phyloP scores from a whole-genome alignment of 257 asterid species.

The Cinchona pubescens region DNA sequence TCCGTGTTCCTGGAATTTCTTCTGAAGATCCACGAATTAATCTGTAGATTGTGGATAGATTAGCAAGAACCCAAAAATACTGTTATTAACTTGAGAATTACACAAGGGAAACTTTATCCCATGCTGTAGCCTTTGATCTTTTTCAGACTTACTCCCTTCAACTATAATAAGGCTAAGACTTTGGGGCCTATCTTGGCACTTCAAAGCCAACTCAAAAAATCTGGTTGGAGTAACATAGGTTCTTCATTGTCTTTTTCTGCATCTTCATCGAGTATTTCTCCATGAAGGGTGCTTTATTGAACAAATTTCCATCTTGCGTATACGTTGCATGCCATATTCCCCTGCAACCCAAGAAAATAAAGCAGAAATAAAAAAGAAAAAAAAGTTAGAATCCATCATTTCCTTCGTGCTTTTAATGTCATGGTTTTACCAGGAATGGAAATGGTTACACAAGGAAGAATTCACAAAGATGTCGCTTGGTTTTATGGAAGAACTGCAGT shows the following conservation, averaged over 20 bases:
- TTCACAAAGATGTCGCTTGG: slow-evolving; percentile 58
- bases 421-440: slow-evolving; percentile 55
- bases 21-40: neutral
- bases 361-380: too few species aligned
- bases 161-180: neutral
- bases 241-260: too few species aligned
- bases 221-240: neutral
- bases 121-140: neutral
- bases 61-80: neutral
- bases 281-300: neutral
- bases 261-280: neutral
- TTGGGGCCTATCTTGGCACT: neutral
- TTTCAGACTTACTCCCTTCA: neutral
- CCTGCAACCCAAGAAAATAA: neutral
- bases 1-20: neutral
- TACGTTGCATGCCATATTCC: too few species aligned
- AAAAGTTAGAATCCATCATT: neutral
- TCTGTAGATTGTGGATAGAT: neutral
- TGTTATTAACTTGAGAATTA: neutral
- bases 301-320: neutral
- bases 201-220: neutral
- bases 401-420: neutral
- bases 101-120: too few species aligned
- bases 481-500: slow-evolving; percentile 54
- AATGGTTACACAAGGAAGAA: slow-evolving; percentile 53